Conservation (phyloP, 306 rosid genomes). For the Cucumis cinereus region DNA sequence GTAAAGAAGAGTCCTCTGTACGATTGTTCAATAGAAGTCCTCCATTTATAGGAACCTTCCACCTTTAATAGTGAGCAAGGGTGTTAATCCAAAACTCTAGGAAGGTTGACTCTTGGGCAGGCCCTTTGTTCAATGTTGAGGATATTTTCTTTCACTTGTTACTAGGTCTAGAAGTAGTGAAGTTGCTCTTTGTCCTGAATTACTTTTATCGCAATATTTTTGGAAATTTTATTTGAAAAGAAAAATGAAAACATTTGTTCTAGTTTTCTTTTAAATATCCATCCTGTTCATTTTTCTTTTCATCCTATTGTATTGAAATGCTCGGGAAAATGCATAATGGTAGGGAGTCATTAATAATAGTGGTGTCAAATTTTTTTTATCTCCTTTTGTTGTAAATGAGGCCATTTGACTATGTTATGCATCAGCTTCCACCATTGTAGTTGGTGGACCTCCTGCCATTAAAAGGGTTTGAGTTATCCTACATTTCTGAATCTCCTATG, state of each 20-base stretch:
- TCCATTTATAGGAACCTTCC: background rate
- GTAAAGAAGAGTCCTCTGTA: background rate
- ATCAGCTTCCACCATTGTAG: background rate
- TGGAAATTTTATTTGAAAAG: background rate
- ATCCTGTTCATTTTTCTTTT: background rate
- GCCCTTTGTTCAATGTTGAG: background rate
- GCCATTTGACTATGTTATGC: background rate
- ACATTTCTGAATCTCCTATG: background rate
- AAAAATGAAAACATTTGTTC: background rate
- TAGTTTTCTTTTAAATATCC: background rate
- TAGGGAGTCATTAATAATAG: background rate
- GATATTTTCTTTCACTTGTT: background rate
- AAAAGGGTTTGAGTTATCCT: background rate
- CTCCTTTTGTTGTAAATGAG: background rate
- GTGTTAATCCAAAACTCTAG: background rate
- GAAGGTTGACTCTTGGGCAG: background rate
- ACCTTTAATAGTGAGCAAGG: background rate
- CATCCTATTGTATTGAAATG: background rate
- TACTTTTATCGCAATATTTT: background rate
- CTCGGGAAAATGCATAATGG: background rate
- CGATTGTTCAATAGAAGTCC: background rate
- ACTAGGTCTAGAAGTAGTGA: background rate
- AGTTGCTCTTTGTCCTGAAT: background rate
- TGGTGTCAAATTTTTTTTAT: background rate
- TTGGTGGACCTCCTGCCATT: background rate